Conservation (phyloP, 257 asterid genomes). For the Paraleonurus japonicus region DNA sequence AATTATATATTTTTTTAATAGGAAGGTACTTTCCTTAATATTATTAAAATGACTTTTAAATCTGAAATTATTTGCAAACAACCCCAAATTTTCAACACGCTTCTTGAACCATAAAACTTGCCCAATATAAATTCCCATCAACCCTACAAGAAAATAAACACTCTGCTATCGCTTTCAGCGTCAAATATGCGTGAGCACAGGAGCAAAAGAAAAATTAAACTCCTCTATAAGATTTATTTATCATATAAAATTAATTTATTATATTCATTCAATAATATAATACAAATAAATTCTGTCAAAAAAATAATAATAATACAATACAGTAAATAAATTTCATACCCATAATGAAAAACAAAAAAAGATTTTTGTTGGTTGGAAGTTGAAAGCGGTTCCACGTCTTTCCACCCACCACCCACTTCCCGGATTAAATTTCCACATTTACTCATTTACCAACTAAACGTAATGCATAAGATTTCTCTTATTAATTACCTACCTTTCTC, state of each 20-base stretch:
- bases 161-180: neutral
- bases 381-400: slow-evolving; percentile 34
- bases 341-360: too few species aligned
- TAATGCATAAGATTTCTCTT: slow-evolving; percentile 30
- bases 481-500: neutral
- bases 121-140: neutral
- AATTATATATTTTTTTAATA: too few species aligned
- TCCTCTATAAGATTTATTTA: too few species aligned
- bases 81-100: neutral
- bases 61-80: too few species aligned
- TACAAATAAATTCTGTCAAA: too few species aligned
- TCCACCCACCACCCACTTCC: slow-evolving; percentile 38
- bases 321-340: too few species aligned
- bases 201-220: neutral
- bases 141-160: neutral
- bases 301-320: too few species aligned
- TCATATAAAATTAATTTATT: too few species aligned
- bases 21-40: too few species aligned
- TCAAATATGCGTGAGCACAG: neutral
- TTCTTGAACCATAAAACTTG: neutral
- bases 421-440: slow-evolving; percentile 17
- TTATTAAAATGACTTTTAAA: too few species aligned
- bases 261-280: too few species aligned
- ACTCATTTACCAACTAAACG: slow-evolving; percentile 45
- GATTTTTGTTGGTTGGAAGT: slow-evolving; percentile 36